These are phyloP conservation scores for Plasmopara muralis DNA, from an alignment of 352 stramenopile genomes.

Conservation along the genomic window DNA sequence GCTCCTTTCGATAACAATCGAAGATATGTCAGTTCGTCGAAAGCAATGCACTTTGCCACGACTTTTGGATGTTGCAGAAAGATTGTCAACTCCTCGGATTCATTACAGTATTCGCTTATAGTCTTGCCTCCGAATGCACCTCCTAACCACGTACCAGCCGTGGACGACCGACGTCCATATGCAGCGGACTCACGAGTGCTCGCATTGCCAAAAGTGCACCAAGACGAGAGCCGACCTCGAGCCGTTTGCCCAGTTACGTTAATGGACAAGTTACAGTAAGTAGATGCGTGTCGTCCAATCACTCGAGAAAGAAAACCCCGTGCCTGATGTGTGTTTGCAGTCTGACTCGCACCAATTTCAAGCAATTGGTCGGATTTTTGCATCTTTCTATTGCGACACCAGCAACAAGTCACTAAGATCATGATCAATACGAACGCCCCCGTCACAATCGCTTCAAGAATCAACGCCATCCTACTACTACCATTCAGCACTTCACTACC, in stretches of 20 bases:
- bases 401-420: constrained; percentile 13
- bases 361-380: constrained; percentile 1
- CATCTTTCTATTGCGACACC: constrained; percentile 19
- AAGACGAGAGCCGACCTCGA: constrained; percentile 20
- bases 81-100: constrained; percentile 41
- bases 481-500: neutral
- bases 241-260: constrained; percentile 16
- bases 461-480: constrained; percentile 8
- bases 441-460: constrained; percentile 13
- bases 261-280: constrained; percentile 14
- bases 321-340: constrained; percentile 4
- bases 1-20: constrained; percentile 58
- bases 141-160: constrained; percentile 22
- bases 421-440: constrained; percentile 17
- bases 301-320: constrained; percentile 16
- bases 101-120: constrained; percentile 51
- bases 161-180: constrained; percentile 21
- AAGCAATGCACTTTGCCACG: constrained; percentile 44
- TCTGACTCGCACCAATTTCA: constrained; percentile 10
- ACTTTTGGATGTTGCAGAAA: constrained; percentile 53
- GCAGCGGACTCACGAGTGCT: constrained; percentile 19
- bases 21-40: constrained; percentile 63
- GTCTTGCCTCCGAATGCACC: constrained; percentile 30
- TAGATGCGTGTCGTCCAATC: constrained; percentile 14
- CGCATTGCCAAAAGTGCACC: constrained; percentile 26